These are phyloP conservation scores for Achaetomiella virescens DNA, from an alignment of 495 filamentous ascomycete species.

Conservation along the genomic window DNA sequence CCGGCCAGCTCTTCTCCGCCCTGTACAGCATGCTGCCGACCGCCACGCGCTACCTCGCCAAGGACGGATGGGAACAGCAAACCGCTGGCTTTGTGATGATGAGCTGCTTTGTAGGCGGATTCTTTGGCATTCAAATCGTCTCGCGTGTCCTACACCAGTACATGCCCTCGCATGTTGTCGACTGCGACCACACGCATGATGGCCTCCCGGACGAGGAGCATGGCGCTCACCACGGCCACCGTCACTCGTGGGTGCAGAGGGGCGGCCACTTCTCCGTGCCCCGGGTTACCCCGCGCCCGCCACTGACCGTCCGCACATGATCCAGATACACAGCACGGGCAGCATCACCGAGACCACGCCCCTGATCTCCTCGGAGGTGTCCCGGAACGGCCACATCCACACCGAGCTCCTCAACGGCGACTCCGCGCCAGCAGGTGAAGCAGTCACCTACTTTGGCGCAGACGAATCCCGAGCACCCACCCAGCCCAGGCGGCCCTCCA, in stretches of 20 bases:
- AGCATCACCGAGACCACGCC: slow-evolving; percentile 27
- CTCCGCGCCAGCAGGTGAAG: slow-evolving; percentile 4
- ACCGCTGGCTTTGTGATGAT: slow-evolving; percentile 67
- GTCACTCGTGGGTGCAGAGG: too few relatives aligned
- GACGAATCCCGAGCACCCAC: background rate
- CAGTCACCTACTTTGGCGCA: slow-evolving; percentile 10
- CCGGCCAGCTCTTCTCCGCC: slow-evolving; percentile 75
- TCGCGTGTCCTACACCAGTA: slow-evolving; percentile 74
- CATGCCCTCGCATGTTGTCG: slow-evolving; percentile 89
- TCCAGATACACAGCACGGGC: slow-evolving; percentile 12
- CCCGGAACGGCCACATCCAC: slow-evolving; percentile 9
- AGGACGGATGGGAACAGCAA: slow-evolving; percentile 58
- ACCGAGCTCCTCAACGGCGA: slow-evolving; percentile 6
- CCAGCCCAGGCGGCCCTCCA: slow-evolving; percentile 38
- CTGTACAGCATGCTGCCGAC: slow-evolving; percentile 92
- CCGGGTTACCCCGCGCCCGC: slow-evolving; percentile 21
- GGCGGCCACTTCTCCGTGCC: slow-evolving; percentile 20
- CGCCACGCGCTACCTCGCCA: slow-evolving; percentile 65
- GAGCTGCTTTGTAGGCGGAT: slow-evolving; percentile 71
- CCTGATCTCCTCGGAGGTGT: slow-evolving; percentile 11
- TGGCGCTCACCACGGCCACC: slow-evolving; percentile 22
- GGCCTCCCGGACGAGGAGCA: slow-evolving; percentile 37
- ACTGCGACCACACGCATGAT: slow-evolving; percentile 79
- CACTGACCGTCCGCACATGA: slow-evolving; percentile 15
- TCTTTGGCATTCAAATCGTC: slow-evolving; percentile 73